Percentiles rank a stretch among this genome's conserved stretches.
Conservation (phyloP, 805 yeast species). For the Metschnikowia vanudenii region DNA sequence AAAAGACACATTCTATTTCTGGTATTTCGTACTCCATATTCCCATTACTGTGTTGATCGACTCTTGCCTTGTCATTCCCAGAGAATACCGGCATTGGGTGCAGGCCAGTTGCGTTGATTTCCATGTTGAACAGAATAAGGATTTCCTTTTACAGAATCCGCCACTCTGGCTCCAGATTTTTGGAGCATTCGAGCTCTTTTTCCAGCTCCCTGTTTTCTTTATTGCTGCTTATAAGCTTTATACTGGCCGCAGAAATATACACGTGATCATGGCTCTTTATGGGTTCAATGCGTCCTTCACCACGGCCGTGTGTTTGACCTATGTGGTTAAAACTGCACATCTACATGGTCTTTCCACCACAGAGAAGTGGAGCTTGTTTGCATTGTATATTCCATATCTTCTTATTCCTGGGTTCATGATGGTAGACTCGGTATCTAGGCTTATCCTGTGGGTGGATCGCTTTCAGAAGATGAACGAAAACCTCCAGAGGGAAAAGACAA, state of each 20-base stretch:
- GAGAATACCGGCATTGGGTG: slow-evolving; percentile 41
- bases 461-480: neutral
- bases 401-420: slow-evolving; percentile 60
- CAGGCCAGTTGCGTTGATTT: slow-evolving; percentile 52
- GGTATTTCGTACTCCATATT: slow-evolving; percentile 62
- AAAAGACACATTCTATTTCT: slow-evolving; percentile 46
- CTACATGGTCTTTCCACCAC: slow-evolving; percentile 33
- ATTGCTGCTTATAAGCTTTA: slow-evolving; percentile 34
- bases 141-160: slow-evolving; percentile 56
- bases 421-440: slow-evolving; percentile 35
- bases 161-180: slow-evolving; percentile 76
- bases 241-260: slow-evolving; percentile 17
- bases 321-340: slow-evolving; percentile 39
- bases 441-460: slow-evolving; percentile 9
- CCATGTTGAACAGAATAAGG: slow-evolving; percentile 68
- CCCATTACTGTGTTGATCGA: slow-evolving; percentile 78
- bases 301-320: slow-evolving; percentile 68
- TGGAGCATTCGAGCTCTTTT: slow-evolving; percentile 66
- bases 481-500: neutral
- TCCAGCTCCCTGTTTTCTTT: slow-evolving; percentile 80
- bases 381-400: slow-evolving; percentile 69
- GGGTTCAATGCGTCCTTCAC: slow-evolving; percentile 84
- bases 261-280: slow-evolving; percentile 53
- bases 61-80: slow-evolving; percentile 66
- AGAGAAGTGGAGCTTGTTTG: slow-evolving; percentile 45